A percentile compares a stretch with the other conserved stretches of the same genome.
Evolutionary conservation across 108 stramenopile genomes (phyloP).

Genomic region (Cyclotella baltica): DNA sequence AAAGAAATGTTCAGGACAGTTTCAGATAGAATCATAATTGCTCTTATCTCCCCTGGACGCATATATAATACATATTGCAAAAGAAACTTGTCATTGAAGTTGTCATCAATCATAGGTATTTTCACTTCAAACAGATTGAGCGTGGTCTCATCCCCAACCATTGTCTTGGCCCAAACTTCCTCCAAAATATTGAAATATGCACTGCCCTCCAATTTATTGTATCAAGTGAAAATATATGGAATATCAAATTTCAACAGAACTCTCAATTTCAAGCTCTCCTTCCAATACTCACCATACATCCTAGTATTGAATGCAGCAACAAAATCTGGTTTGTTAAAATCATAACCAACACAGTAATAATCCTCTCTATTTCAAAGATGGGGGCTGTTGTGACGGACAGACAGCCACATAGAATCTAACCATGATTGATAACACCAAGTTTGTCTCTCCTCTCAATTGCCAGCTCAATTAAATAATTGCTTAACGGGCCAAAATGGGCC

Average conservation of each 20-base stretch:
- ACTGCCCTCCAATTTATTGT: conserved; percentile 1
- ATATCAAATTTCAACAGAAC: neutral
- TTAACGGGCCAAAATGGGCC: too few relatives aligned
- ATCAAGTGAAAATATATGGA: conserved; percentile 4
- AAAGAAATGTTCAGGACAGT: too few relatives aligned
- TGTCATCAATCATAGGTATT: conserved; percentile 8
- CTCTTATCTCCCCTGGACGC: neutral
- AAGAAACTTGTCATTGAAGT: conserved; percentile 3
- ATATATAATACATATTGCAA: conserved; percentile 1
- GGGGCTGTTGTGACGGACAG: too few relatives aligned
- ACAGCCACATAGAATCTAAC: too few relatives aligned
- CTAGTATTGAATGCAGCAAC: conserved; percentile 14
- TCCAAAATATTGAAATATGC: neutral
- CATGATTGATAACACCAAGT: too few relatives aligned
- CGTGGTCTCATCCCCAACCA: neutral
- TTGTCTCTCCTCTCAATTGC: too few relatives aligned
- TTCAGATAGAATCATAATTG: too few relatives aligned
- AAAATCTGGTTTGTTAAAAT: conserved; percentile 6
- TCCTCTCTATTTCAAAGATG: too few relatives aligned
- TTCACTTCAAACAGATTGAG: neutral
- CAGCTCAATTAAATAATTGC: too few relatives aligned
- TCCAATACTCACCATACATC: conserved; percentile 12
- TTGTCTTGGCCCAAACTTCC: neutral
- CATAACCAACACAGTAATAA: neutral
- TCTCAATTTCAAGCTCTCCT: conserved; percentile 1